Evolutionary conservation across 805 yeast genomes (phyloP).

Genomic region (Brettanomyces bruxellensis): DNA sequence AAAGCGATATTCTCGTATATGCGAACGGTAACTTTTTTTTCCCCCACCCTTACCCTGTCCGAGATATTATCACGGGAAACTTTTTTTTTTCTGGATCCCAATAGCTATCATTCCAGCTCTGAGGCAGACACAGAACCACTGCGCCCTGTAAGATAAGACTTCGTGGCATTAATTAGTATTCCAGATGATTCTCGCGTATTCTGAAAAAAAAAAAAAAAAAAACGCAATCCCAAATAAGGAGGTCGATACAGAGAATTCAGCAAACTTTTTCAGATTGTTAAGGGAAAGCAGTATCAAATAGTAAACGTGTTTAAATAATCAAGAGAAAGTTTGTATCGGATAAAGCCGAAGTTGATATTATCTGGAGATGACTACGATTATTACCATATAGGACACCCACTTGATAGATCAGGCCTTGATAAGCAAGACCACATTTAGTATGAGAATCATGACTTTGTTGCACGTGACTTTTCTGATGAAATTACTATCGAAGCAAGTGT

Average conservation of each 20-base stretch:
- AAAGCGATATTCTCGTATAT: background rate
- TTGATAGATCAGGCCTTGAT: slow-evolving; percentile 9
- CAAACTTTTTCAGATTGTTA: slow-evolving; percentile 52
- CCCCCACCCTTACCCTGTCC: too few relatives aligned
- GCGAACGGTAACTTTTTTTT: too few relatives aligned
- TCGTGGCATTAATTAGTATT: too few relatives aligned
- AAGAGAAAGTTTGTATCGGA: slow-evolving; percentile 42
- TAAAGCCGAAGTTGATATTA: slow-evolving; percentile 64
- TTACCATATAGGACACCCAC: slow-evolving; percentile 61
- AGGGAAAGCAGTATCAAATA: slow-evolving; percentile 85
- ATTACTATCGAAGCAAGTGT: slow-evolving; percentile 83
- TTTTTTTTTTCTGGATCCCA: too few relatives aligned
- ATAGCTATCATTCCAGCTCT: too few relatives aligned
- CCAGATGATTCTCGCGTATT: background rate
- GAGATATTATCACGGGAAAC: too few relatives aligned
- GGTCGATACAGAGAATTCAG: too few relatives aligned
- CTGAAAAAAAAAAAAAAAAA: background rate
- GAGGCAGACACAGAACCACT: too few relatives aligned
- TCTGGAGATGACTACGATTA: slow-evolving; percentile 98
- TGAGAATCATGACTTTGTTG: slow-evolving; percentile 7
- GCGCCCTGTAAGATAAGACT: too few relatives aligned
- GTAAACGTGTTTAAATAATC: slow-evolving; percentile 60
- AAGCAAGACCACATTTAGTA: slow-evolving; percentile 4
- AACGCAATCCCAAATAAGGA: background rate
- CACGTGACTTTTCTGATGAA: slow-evolving; percentile 43